Conservation (phyloP, 1,284 basidiomycete species). For the Trametes pubescens region DNA sequence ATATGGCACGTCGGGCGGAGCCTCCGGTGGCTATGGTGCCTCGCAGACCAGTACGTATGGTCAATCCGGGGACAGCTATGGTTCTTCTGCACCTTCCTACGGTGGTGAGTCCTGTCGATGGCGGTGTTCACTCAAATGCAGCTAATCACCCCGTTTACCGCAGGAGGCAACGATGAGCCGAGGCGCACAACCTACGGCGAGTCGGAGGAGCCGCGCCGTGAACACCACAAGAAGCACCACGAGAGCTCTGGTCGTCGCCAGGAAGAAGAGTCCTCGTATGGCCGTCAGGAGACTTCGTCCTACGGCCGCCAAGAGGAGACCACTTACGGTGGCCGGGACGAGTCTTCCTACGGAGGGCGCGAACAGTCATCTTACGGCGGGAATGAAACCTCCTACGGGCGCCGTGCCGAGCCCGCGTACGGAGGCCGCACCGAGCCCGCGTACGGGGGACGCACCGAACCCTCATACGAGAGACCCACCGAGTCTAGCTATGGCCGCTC, state of each 20-base stretch:
- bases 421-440: conserved; percentile 14
- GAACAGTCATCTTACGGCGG: conserved; percentile 9
- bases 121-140: not conserved
- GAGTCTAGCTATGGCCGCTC: conserved; percentile 12
- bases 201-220: conserved; percentile 20
- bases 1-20: conserved; percentile 11
- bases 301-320: not conserved
- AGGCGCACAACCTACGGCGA: conserved; percentile 20
- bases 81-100: conserved; percentile 20
- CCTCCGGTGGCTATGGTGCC: conserved; percentile 8
- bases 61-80: conserved; percentile 12
- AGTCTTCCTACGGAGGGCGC: conserved; percentile 12
- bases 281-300: conserved; percentile 13
- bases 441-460: conserved; percentile 6
- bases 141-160: not conserved
- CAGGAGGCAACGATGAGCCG: conserved; percentile 13
- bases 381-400: conserved; percentile 8
- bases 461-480: not conserved
- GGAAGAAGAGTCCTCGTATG: conserved; percentile 18
- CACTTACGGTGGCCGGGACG: conserved; percentile 10
- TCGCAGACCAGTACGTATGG: not conserved
- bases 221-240: conserved; percentile 20
- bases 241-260: conserved; percentile 20
- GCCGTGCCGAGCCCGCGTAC: conserved; percentile 8
- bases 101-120: conserved; percentile 8